phyloP scores from a whole-genome alignment of 208 protist genomes.

The Trichomonas tenax region DNA sequence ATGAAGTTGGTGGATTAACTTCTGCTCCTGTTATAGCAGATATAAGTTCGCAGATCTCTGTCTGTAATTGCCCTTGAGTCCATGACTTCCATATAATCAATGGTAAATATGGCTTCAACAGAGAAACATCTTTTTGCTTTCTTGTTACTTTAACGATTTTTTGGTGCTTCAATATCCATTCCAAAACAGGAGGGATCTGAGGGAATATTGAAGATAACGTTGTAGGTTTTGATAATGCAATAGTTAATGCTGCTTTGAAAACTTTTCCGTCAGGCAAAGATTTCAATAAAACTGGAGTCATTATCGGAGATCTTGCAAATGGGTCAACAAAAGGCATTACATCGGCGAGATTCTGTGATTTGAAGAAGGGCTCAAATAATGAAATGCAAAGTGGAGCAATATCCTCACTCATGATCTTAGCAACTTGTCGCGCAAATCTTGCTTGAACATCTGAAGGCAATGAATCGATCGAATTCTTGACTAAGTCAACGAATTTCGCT shows the following conservation, averaged over 20 bases:
- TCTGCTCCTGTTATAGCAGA: neutral
- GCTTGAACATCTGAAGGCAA: neutral
- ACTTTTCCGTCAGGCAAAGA: neutral
- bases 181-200: neutral
- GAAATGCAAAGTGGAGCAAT: neutral
- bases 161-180: neutral
- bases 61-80: neutral
- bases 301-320: neutral
- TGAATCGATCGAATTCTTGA: neutral
- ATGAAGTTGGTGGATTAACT: neutral
- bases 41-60: neutral
- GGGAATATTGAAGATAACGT: neutral
- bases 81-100: neutral
- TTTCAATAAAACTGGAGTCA: neutral
- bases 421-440: neutral
- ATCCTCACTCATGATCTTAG: neutral
- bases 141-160: neutral
- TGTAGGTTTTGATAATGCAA: neutral
- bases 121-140: neutral
- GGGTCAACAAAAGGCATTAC: neutral
- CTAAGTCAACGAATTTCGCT: neutral
- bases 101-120: neutral
- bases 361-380: neutral
- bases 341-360: neutral
- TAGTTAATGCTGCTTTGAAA: neutral